Evolutionary conservation across 2,329 filamentous ascomycete species (phyloP).

Genomic region (Teratosphaeria destructans): DNA sequence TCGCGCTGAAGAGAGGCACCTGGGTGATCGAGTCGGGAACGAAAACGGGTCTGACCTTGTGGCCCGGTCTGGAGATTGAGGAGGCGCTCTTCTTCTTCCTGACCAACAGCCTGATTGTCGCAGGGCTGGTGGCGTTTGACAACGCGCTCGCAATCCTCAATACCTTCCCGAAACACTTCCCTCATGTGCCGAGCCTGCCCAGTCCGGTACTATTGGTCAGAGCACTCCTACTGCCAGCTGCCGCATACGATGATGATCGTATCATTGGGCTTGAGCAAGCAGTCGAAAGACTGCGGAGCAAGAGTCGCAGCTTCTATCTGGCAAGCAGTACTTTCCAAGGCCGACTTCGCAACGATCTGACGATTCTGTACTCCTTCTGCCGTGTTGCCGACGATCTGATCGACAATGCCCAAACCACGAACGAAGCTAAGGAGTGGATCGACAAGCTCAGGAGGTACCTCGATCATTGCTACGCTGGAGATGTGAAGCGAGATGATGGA

Average conservation of each 20-base stretch:
- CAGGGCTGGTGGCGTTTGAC: constrained; percentile 59
- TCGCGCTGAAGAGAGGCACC: constrained; percentile 56
- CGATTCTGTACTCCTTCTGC: constrained; percentile 63
- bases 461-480: constrained; percentile 39
- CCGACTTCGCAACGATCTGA: constrained; percentile 55
- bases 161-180: constrained; percentile 50
- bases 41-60: constrained; percentile 54
- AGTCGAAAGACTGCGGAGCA: constrained; percentile 46
- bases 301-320: constrained; percentile 65
- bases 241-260: constrained; percentile 47
- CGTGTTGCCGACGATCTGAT: constrained; percentile 63
- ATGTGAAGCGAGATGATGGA: constrained; percentile 14
- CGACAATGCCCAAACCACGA: constrained; percentile 47
- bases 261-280: constrained; percentile 51
- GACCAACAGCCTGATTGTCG: constrained; percentile 60
- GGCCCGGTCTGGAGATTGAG: constrained; percentile 58
- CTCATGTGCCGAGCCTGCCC: constrained; percentile 38
- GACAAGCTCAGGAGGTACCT: constrained; percentile 48
- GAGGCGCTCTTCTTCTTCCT: constrained; percentile 64
- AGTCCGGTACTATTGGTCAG: constrained; percentile 41
- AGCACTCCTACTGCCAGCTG: constrained; percentile 40
- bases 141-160: constrained; percentile 56
- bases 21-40: constrained; percentile 61
- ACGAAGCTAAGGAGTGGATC: constrained; percentile 50
- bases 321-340: constrained; percentile 61